Evolutionary conservation across 2,329 filamentous ascomycete species (phyloP).

Genomic region (Fusarium hostae): DNA sequence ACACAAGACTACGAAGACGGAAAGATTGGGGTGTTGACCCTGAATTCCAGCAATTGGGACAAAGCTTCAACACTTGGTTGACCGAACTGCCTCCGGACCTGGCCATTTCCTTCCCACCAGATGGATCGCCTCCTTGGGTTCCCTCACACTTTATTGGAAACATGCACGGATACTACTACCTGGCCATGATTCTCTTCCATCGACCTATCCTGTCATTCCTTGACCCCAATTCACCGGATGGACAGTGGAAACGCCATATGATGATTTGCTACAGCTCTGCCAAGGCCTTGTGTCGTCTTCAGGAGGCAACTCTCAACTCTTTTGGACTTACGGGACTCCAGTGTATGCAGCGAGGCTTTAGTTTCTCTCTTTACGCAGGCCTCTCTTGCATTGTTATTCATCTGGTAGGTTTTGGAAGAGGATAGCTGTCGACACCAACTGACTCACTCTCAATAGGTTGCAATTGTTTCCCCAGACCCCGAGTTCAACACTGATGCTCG

Average conservation of each 20-base stretch:
- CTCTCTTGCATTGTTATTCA: constrained; percentile 94
- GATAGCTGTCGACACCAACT: background rate
- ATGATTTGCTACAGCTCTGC: constrained; percentile 85
- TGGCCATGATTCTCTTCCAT: constrained; percentile 87
- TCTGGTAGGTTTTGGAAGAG: constrained; percentile 69
- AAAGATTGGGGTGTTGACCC: constrained; percentile 91
- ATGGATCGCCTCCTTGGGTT: constrained; percentile 85
- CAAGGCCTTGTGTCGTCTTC: constrained; percentile 84
- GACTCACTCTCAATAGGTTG: constrained; percentile 68
- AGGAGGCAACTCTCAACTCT: constrained; percentile 81
- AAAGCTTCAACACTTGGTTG: constrained; percentile 80
- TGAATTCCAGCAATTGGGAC: constrained; percentile 81
- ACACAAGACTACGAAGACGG: constrained; percentile 77
- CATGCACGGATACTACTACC: constrained; percentile 87
- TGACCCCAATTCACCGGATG: constrained; percentile 75
- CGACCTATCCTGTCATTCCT: constrained; percentile 85
- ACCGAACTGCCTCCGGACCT: constrained; percentile 82
- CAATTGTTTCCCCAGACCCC: constrained; percentile 91
- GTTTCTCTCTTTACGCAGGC: constrained; percentile 93
- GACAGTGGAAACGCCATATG: constrained; percentile 90
- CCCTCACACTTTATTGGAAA: constrained; percentile 90
- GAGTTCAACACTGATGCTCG: constrained; percentile 86
- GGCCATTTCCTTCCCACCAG: constrained; percentile 78
- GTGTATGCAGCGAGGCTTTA: constrained; percentile 94
- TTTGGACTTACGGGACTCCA: constrained; percentile 84